Evolutionary conservation across 2,329 filamentous ascomycete species (phyloP).

Genomic region (Xylariaceae sp.): DNA sequence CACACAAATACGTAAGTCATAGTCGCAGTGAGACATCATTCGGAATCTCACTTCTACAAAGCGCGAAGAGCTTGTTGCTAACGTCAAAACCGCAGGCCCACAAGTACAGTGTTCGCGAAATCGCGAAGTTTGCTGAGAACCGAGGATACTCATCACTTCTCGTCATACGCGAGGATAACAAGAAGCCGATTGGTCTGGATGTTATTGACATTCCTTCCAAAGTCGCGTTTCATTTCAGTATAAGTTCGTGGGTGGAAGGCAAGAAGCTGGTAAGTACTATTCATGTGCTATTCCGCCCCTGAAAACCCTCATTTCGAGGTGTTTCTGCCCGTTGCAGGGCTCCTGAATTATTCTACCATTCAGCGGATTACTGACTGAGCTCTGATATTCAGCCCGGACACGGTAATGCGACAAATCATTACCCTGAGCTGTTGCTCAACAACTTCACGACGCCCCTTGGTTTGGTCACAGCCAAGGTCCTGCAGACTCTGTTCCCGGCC

Average conservation of each 20-base stretch:
- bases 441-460: slow-evolving; percentile 93
- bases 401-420: slow-evolving; percentile 80
- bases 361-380: neutral
- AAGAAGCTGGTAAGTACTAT: slow-evolving; percentile 55
- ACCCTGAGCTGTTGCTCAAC: slow-evolving; percentile 80
- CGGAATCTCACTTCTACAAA: neutral
- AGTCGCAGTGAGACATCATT: neutral
- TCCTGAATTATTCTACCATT: neutral
- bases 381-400: slow-evolving; percentile 58
- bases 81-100: slow-evolving; percentile 41
- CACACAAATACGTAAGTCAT: slow-evolving; percentile 60
- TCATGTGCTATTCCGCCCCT: neutral
- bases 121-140: slow-evolving; percentile 76
- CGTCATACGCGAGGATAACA: slow-evolving; percentile 83
- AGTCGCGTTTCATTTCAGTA: slow-evolving; percentile 87
- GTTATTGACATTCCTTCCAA: slow-evolving; percentile 79
- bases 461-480: slow-evolving; percentile 78
- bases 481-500: slow-evolving; percentile 73
- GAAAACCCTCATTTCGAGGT: neutral
- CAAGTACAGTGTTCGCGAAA: slow-evolving; percentile 90
- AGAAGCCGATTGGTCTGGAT: slow-evolving; percentile 75
- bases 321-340: neutral
- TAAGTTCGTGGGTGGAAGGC: slow-evolving; percentile 66
- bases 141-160: slow-evolving; percentile 79
- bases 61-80: neutral